Evolutionary conservation across 2,329 filamentous ascomycete genomes (phyloP), one percentile per base, ranked within the genome.

Genomic region (Byssochlamys sp.): DNA sequence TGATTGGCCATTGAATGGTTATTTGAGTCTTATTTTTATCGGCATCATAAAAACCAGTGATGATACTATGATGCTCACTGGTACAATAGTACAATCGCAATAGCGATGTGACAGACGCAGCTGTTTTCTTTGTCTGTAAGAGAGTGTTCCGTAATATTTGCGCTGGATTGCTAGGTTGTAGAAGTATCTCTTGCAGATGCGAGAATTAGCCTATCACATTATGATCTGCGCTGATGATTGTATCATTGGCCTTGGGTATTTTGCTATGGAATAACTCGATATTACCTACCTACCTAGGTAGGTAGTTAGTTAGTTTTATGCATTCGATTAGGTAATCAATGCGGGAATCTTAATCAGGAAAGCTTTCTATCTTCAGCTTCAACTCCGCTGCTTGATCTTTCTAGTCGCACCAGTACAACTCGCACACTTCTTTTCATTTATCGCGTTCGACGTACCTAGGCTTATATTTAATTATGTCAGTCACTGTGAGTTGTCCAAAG

Each of bases 401-500:
- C 39, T 5, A 19, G 19, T 45, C 39, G n/a, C 4, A 19, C n/a
- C 39, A 19, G 14, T 7, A 45, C n/a, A 3, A 45, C 7, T 45
- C 7, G 6, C 5, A 24, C 14, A 19, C 14, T 7, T 45, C 39
- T 19, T 45, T n/a, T 45, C 5, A 14, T 7, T 14, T 7, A 45
- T 45, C 3, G 9, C 5, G 14, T 45, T 19, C 19, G 29, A 31
- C 29, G 11, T 31, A 10, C 9, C 29, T 9, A 14, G 14, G 19
- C n/a, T 24, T 45, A 0, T 2, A 9, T 45, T 6, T 19, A 14
- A 45, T 45, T 45, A 57, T 57, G 56, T 57, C 56, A 14, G 56
- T 57, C 27, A 57, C 56, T 19, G 56, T 57, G 31, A 49, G 56
- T 55, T 31, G 14, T 31, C 25, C 12, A 48, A 3, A 1, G 4